These are phyloP conservation scores for Leccinum subgranulosum DNA, from an alignment of 768 basidiomycete genomes.

Conservation along the genomic window DNA sequence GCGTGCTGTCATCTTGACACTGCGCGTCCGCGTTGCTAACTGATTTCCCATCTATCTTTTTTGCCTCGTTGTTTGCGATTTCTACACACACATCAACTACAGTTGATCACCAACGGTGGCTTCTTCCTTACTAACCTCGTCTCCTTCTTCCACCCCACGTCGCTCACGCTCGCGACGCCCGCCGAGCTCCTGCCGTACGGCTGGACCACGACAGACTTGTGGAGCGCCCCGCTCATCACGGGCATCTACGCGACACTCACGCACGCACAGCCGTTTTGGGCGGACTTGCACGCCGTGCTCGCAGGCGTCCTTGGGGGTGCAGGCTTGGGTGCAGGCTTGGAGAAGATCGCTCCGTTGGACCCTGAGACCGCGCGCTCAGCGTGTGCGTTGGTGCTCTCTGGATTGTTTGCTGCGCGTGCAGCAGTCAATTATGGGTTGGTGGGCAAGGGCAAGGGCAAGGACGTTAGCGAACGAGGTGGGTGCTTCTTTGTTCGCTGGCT, in stretches of 20 bases:
- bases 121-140: conserved; percentile 77
- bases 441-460: conserved; percentile 4
- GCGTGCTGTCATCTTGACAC: conserved; percentile 23
- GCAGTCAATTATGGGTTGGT: conserved; percentile 55
- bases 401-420: conserved; percentile 60
- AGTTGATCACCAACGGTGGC: conserved; percentile 76
- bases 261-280: conserved; percentile 85
- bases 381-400: conserved; percentile 63
- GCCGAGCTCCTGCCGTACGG: conserved; percentile 78
- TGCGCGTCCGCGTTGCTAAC: not conserved
- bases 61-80: not conserved
- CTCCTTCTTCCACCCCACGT: conserved; percentile 71
- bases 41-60: not conserved
- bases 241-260: conserved; percentile 79
- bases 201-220: conserved; percentile 83
- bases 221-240: conserved; percentile 79
- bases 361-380: conserved; percentile 65
- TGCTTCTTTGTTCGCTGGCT: not conserved
- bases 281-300: conserved; percentile 50
- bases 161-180: conserved; percentile 69
- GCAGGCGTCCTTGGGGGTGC: conserved; percentile 41
- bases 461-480: conserved; percentile 17
- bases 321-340: conserved; percentile 11
- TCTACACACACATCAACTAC: not conserved
- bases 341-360: conserved; percentile 48